These are phyloP conservation scores for Hemisphaericaspora lyxosophila DNA, from an alignment of 1,139 yeast genomes.

Conservation along the genomic window DNA sequence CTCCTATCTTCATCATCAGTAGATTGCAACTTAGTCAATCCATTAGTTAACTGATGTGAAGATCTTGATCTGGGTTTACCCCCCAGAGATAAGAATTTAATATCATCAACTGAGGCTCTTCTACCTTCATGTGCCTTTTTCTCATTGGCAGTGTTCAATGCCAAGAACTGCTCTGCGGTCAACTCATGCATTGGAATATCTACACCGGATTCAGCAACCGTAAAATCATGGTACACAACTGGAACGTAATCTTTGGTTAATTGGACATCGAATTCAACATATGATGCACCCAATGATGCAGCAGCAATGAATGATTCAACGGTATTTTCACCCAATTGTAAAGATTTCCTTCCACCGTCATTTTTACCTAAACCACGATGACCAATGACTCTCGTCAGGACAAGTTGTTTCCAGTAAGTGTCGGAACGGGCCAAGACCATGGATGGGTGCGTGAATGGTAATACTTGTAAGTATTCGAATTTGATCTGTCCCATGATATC, in stretches of 20 bases:
- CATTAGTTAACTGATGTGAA: slow-evolving; percentile 34
- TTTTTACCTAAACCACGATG: slow-evolving; percentile 96
- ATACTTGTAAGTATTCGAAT: slow-evolving; percentile 73
- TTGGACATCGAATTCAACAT: slow-evolving; percentile 96
- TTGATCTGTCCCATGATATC: slow-evolving; percentile 75
- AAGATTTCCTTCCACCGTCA: slow-evolving; percentile 62
- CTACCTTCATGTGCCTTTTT: slow-evolving; percentile 15
- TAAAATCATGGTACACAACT: slow-evolving; percentile 91
- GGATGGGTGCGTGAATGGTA: slow-evolving; percentile 71
- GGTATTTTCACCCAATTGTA: slow-evolving; percentile 95
- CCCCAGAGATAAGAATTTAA: slow-evolving; percentile 30
- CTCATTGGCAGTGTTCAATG: slow-evolving; percentile 44
- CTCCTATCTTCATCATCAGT: slow-evolving; percentile 27
- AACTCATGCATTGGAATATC: slow-evolving; percentile 95
- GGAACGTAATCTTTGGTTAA: slow-evolving; percentile 91
- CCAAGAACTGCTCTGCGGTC: slow-evolving; percentile 85
- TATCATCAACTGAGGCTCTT: slow-evolving; percentile 38
- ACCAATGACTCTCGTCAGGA: slow-evolving; percentile 89
- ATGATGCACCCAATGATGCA: slow-evolving; percentile 88
- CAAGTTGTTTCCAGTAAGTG: slow-evolving; percentile 90
- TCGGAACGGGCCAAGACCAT: slow-evolving; percentile 71
- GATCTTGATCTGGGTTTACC: slow-evolving; percentile 46
- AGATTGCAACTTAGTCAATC: slow-evolving; percentile 12
- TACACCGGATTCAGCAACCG: slow-evolving; percentile 94
- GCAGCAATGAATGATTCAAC: slow-evolving; percentile 96